Percentiles rank a stretch among this genome's conserved stretches.
phyloP scores from a whole-genome alignment of 306 rosid genomes.

The Lotus japonicus region DNA sequence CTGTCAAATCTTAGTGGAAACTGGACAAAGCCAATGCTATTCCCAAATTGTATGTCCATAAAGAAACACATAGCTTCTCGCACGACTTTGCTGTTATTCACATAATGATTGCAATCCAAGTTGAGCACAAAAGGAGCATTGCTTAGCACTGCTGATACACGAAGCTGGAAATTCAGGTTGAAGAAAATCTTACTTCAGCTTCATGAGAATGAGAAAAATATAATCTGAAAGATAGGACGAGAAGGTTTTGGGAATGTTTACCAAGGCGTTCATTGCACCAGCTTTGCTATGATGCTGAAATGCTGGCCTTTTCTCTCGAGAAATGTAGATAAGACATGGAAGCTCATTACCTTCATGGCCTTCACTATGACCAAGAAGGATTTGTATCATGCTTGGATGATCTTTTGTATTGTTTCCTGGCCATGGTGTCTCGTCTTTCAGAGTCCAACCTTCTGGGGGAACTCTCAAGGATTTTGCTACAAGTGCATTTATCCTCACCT shows the following conservation, averaged over 20 bases:
- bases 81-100: conserved; percentile 77
- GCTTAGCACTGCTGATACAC: conserved; percentile 87
- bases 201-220: neutral
- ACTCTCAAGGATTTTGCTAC: conserved; percentile 77
- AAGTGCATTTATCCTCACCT: conserved; percentile 86
- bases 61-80: conserved; percentile 96
- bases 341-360: conserved; percentile 73
- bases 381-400: conserved; percentile 96
- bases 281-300: conserved; percentile 90
- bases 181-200: neutral
- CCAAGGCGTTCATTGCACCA: conserved; percentile 93
- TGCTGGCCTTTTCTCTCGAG: conserved; percentile 97
- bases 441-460: conserved; percentile 92
- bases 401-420: conserved; percentile 93
- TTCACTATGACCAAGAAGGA: conserved; percentile 79
- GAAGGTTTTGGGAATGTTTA: conserved; percentile 26
- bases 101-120: conserved; percentile 94
- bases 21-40: conserved; percentile 75
- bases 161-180: conserved; percentile 55
- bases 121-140: conserved; percentile 88
- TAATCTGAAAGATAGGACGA: conserved; percentile 12
- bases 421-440: conserved; percentile 99
- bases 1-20: conserved; percentile 93
- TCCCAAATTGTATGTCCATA: conserved; percentile 88
- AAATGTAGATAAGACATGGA: conserved; percentile 83